These are phyloP conservation scores for Cutaneotrichosporon daszewskae DNA, from an alignment of 1,284 basidiomycete genomes.

Conservation along the genomic window DNA sequence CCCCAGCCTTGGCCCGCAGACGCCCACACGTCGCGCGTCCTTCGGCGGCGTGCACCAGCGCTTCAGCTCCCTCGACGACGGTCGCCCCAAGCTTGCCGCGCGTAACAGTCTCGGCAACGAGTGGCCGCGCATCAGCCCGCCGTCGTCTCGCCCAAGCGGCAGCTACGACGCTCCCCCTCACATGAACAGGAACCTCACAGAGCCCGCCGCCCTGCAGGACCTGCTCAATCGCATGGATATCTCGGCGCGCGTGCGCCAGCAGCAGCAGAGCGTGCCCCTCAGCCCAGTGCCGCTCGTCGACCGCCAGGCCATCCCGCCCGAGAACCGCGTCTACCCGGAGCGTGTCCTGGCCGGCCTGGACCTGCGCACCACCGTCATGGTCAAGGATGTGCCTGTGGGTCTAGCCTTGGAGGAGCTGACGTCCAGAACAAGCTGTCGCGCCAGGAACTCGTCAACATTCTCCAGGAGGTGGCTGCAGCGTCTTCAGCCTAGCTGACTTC, in stretches of 20 bases:
- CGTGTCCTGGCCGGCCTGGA: slow-evolving; percentile 36
- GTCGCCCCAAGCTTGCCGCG: too few species aligned
- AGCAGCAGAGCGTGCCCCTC: slow-evolving; percentile 9
- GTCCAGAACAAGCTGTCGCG: slow-evolving; percentile 45
- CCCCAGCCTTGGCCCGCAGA: too few species aligned
- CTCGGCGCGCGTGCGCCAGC: slow-evolving; percentile 21
- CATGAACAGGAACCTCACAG: not conserved
- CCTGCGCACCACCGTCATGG: slow-evolving; percentile 44
- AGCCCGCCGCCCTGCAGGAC: slow-evolving; percentile 19
- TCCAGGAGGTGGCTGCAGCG: slow-evolving; percentile 31
- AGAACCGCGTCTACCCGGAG: slow-evolving; percentile 38
- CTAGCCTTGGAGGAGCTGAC: not conserved
- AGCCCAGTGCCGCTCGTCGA: slow-evolving; percentile 14
- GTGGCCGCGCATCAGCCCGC: too few species aligned
- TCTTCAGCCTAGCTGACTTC: not conserved
- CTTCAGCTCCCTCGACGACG: too few species aligned
- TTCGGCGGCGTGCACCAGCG: too few species aligned
- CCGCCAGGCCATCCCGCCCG: slow-evolving; percentile 30
- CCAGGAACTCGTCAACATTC: slow-evolving; percentile 41
- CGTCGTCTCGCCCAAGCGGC: too few species aligned
- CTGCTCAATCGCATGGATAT: slow-evolving; percentile 28
- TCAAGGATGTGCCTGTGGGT: slow-evolving; percentile 47
- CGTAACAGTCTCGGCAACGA: too few species aligned
- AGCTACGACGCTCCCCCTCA: too few species aligned
- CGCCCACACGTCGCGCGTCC: too few species aligned